Percentiles rank a stretch among this genome's conserved stretches.
These are phyloP conservation scores for Yamadazyma songkhlaensis DNA, from an alignment of 1,139 yeast species.

Conservation along the genomic window DNA sequence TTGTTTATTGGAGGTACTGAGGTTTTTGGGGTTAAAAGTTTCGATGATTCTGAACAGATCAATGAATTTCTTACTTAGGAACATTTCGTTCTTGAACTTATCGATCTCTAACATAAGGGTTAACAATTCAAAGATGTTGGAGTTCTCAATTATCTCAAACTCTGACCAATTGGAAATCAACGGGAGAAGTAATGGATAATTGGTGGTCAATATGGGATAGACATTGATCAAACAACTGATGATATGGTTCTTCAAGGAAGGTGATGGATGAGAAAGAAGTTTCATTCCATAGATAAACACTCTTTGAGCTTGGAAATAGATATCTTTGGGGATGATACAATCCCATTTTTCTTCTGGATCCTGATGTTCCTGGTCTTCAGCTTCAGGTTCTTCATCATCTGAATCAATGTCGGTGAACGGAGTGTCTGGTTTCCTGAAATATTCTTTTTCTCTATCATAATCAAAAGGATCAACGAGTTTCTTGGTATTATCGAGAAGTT, in stretches of 20 bases:
- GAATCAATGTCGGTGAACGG: slow-evolving; percentile 37
- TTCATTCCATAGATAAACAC: slow-evolving; percentile 70
- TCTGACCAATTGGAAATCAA: slow-evolving; percentile 63
- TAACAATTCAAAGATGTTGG: slow-evolving; percentile 25
- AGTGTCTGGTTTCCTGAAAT: slow-evolving; percentile 31
- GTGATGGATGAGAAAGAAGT: slow-evolving; percentile 67
- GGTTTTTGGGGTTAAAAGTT: slow-evolving; percentile 6
- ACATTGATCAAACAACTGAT: slow-evolving; percentile 48
- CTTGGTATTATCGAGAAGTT: slow-evolving; percentile 38
- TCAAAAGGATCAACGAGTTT: slow-evolving; percentile 30
- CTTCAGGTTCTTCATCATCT: slow-evolving; percentile 43
- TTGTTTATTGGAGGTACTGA: background rate
- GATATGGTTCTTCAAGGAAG: slow-evolving; percentile 52
- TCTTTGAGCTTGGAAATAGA: slow-evolving; percentile 57
- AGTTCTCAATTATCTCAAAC: slow-evolving; percentile 14
- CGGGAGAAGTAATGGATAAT: slow-evolving; percentile 60
- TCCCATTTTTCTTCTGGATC: slow-evolving; percentile 45
- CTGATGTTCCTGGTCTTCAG: slow-evolving; percentile 19
- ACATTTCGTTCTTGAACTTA: slow-evolving; percentile 22
- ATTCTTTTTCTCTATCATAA: slow-evolving; percentile 32
- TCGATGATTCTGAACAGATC: slow-evolving; percentile 25
- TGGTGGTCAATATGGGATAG: slow-evolving; percentile 63
- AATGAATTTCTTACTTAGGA: slow-evolving; percentile 32
- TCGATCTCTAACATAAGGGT: slow-evolving; percentile 30
- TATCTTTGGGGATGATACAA: slow-evolving; percentile 58